phyloP scores from a whole-genome alignment of 257 asterid species.

The Fraxinus americana region DNA sequence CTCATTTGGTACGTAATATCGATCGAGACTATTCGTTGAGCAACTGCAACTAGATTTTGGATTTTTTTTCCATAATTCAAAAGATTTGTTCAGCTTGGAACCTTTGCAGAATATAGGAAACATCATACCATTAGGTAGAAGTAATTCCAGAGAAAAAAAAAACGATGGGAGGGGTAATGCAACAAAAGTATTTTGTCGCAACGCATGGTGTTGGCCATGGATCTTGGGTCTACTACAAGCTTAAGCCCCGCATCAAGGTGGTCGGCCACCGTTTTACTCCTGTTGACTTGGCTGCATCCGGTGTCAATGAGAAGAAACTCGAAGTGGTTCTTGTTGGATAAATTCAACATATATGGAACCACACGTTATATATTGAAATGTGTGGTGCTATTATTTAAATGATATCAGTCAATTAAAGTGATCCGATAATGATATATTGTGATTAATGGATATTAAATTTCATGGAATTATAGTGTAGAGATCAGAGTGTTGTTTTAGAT shows the following conservation, averaged over 20 bases:
- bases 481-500: too few relatives aligned
- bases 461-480: too few relatives aligned
- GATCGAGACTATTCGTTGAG: neutral
- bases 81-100: constrained; percentile 24
- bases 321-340: constrained; percentile 50
- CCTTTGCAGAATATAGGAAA: constrained; percentile 1
- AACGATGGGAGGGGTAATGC: constrained; percentile 23
- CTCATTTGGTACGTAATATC: constrained; percentile 14
- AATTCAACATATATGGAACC: too few relatives aligned
- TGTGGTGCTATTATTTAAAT: too few relatives aligned
- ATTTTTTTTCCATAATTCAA: neutral
- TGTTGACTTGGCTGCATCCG: constrained; percentile 54
- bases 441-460: too few relatives aligned
- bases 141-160: neutral
- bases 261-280: constrained; percentile 57
- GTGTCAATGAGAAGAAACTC: constrained; percentile 37
- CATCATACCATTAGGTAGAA: constrained; percentile 24
- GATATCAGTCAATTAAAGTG: too few relatives aligned
- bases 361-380: too few relatives aligned
- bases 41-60: neutral
- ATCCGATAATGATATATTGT: too few relatives aligned
- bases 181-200: constrained; percentile 53
- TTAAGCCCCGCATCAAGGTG: constrained; percentile 60
- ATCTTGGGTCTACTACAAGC: constrained; percentile 68
- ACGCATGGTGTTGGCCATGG: constrained; percentile 77